These are phyloP conservation scores for Hemisphaericaspora xylofermentans DNA, from an alignment of 1,139 yeast species.

Conservation along the genomic window DNA sequence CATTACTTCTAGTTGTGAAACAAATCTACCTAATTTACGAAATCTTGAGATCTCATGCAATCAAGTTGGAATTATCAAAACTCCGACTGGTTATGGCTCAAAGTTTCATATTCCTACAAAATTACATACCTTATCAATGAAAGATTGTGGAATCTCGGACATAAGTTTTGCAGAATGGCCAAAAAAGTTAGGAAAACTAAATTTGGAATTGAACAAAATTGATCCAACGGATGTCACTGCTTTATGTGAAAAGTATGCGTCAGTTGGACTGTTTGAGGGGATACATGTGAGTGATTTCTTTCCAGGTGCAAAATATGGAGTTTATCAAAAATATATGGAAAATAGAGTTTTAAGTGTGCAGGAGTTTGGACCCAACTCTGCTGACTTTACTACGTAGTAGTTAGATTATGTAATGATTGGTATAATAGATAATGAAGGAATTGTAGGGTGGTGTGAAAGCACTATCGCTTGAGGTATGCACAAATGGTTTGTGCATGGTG, in stretches of 20 bases:
- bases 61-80: conserved; percentile 21
- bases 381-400: background rate
- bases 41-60: conserved; percentile 71
- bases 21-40: conserved; percentile 43
- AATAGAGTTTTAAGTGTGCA: conserved; percentile 1
- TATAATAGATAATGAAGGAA: no score
- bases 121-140: conserved; percentile 1
- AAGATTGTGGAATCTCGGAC: conserved; percentile 1
- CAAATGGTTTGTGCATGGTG: no score
- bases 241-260: background rate
- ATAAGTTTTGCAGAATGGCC: conserved; percentile 1
- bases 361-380: background rate
- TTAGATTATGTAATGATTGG: no score
- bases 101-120: conserved; percentile 1
- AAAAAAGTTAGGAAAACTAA: conserved; percentile 1
- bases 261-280: conserved; percentile 1
- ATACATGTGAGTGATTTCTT: conserved; percentile 1
- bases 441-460: no score
- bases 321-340: background rate
- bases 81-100: background rate
- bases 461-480: no score
- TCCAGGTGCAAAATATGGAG: conserved; percentile 1
- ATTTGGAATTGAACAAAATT: background rate
- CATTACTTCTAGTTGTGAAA: background rate
- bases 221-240: background rate